Evolutionary conservation across 2,329 filamentous ascomycete species (phyloP).

Genomic region (Davidsoniella virescens): DNA sequence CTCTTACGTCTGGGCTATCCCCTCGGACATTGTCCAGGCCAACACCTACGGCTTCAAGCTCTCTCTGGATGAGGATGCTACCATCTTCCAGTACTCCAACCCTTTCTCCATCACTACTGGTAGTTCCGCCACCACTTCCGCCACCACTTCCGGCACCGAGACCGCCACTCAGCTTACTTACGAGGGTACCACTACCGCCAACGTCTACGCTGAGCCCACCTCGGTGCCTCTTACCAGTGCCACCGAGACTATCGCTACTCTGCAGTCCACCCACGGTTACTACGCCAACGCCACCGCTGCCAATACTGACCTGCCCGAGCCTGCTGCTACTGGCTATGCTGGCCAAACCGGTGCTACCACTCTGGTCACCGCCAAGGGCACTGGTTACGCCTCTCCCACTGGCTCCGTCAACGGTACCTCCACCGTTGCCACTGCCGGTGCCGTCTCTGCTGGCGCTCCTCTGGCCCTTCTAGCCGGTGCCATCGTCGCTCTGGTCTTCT

Average conservation of each 20-base stretch:
- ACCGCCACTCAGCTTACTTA: no score
- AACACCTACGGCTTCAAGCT: constrained; percentile 43
- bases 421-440: constrained; percentile 11
- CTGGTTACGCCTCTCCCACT: constrained; percentile 7
- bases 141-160: constrained; percentile 15
- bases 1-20: constrained; percentile 35
- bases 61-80: constrained; percentile 29
- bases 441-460: constrained; percentile 11
- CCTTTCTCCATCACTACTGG: constrained; percentile 37
- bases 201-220: constrained; percentile 9
- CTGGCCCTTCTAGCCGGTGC: constrained; percentile 10
- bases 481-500: constrained; percentile 6
- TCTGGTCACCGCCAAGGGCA: constrained; percentile 14
- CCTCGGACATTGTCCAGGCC: constrained; percentile 26
- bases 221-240: constrained; percentile 14
- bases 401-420: constrained; percentile 15
- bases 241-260: constrained; percentile 17
- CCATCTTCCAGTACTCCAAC: constrained; percentile 44
- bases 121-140: constrained; percentile 13
- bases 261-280: constrained; percentile 16
- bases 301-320: constrained; percentile 18
- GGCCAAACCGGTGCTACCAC: constrained; percentile 17
- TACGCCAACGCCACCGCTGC: constrained; percentile 17
- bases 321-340: constrained; percentile 16
- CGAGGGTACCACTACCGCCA: constrained; percentile 16